A percentile compares a stretch with the other conserved stretches of the same genome.
Evolutionary conservation across 176 grass and related monocot genomes (phyloP).

Genomic region (Thalia dealbata): DNA sequence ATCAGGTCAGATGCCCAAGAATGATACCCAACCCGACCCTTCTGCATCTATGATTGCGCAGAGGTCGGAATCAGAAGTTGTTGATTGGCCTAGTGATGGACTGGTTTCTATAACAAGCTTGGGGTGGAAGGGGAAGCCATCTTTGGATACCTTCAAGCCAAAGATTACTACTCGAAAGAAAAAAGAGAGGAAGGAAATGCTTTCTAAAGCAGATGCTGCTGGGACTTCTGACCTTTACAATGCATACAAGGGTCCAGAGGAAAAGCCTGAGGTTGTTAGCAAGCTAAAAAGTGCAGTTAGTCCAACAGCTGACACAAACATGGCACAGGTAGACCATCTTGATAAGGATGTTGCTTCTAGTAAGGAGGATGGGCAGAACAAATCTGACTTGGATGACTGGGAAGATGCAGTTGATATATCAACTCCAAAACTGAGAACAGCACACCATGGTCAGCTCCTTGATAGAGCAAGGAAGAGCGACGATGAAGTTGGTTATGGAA

Average conservation of each 20-base stretch:
- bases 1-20: background rate
- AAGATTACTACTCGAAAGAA: conserved; percentile 43
- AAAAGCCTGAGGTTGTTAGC: conserved; percentile 33
- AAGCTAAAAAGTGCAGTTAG: conserved; percentile 22
- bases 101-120: no score
- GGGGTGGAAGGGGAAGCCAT: conserved; percentile 53
- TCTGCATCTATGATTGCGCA: conserved; percentile 21
- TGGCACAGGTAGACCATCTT: background rate
- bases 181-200: conserved; percentile 71
- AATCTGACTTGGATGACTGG: conserved; percentile 76
- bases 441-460: conserved; percentile 19
- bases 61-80: conserved; percentile 27
- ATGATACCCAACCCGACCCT: background rate
- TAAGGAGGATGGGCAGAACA: conserved; percentile 49
- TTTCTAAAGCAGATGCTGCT: conserved; percentile 88
- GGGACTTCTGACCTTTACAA: conserved; percentile 87
- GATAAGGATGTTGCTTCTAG: conserved; percentile 24
- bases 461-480: conserved; percentile 10
- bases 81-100: background rate
- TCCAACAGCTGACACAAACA: conserved; percentile 3
- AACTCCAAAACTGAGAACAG: conserved; percentile 50
- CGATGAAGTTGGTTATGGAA: conserved; percentile 34
- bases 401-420: conserved; percentile 86
- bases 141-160: conserved; percentile 27
- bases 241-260: conserved; percentile 82